phyloP scores from a whole-genome alignment of 129 eudicot species.

The Apium graveolens region DNA sequence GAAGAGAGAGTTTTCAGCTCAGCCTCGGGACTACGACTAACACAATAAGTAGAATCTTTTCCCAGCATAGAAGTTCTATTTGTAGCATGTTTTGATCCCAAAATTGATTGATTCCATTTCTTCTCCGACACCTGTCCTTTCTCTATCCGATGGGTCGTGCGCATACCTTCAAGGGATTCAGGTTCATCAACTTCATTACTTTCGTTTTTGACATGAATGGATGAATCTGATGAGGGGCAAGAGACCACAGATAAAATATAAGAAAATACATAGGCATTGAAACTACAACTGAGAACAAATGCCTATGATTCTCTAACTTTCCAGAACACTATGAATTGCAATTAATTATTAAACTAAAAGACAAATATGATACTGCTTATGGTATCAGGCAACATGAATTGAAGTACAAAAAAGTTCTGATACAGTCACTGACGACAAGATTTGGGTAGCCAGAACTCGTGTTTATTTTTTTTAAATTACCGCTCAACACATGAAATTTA shows the following conservation, averaged over 20 bases:
- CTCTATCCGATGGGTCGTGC: slow-evolving; percentile 32
- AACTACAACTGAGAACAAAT: slow-evolving; percentile 2
- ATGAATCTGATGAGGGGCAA: slow-evolving; percentile 27
- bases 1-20: slow-evolving; percentile 40
- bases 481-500: background rate
- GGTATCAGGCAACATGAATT: background rate
- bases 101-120: slow-evolving; percentile 35
- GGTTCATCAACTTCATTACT: slow-evolving; percentile 41
- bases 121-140: slow-evolving; percentile 34
- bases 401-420: background rate
- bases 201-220: slow-evolving; percentile 32
- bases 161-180: slow-evolving; percentile 31
- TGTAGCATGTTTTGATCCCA: slow-evolving; percentile 33
- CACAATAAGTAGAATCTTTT: slow-evolving; percentile 33
- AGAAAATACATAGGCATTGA: background rate
- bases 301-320: background rate
- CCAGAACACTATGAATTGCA: background rate
- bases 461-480: background rate
- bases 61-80: slow-evolving; percentile 36
- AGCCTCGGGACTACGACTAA: slow-evolving; percentile 33
- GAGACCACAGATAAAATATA: background rate
- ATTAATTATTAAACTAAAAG: too few species aligned
- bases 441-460: background rate
- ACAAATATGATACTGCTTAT: too few species aligned
- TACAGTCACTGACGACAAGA: background rate